phyloP scores from a whole-genome alignment of 345 rosid genomes.

The Acer yangbiense region DNA sequence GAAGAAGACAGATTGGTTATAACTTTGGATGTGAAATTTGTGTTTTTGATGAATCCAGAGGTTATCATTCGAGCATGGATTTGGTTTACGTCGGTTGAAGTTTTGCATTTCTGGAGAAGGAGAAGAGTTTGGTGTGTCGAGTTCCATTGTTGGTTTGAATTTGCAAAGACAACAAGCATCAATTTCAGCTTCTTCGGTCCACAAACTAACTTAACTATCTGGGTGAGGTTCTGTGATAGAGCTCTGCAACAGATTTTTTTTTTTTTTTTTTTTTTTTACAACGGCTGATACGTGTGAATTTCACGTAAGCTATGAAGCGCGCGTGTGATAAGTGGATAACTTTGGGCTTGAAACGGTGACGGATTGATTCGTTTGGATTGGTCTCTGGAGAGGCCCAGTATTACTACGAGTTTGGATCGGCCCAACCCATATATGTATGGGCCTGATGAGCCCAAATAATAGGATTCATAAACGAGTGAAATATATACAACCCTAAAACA shows the following conservation, averaged over 20 bases:
- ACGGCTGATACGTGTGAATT: background rate
- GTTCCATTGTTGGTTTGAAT: conserved; percentile 45
- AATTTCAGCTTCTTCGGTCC: background rate
- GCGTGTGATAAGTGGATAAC: background rate
- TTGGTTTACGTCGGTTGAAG: conserved; percentile 35
- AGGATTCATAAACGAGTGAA: too few species aligned
- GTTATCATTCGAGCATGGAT: conserved; percentile 46
- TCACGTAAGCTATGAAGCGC: background rate
- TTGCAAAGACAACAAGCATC: conserved; percentile 33
- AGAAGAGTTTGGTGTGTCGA: conserved; percentile 35
- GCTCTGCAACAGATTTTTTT: background rate
- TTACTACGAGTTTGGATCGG: background rate
- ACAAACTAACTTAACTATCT: background rate
- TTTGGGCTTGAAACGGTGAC: background rate
- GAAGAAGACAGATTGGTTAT: conserved; percentile 39
- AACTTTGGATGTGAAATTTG: conserved; percentile 38
- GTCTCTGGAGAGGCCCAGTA: background rate
- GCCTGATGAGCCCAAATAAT: background rate
- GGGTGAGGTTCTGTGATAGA: background rate
- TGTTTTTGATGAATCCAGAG: conserved; percentile 35
- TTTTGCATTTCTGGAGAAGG: conserved; percentile 40
- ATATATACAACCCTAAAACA: too few species aligned
- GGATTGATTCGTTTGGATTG: background rate
- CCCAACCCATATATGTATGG: background rate
- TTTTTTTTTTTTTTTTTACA: background rate